Evolutionary conservation across 371 early-diverging fungal species (phyloP).

Genomic region (Thermomucor indicae-seudaticae): DNA sequence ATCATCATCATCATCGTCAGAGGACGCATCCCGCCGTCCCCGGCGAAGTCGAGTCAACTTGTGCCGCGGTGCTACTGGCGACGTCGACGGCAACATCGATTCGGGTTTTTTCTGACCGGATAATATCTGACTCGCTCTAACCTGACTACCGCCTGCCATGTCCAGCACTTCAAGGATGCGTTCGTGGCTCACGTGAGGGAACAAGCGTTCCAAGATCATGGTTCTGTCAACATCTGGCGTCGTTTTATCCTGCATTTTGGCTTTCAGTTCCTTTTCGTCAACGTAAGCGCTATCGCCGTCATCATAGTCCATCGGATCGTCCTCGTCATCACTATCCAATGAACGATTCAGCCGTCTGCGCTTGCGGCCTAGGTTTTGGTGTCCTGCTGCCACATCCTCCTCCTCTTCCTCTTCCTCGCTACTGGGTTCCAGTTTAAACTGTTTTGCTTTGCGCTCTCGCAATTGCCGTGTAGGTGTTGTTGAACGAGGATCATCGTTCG

Average conservation of each 20-base stretch:
- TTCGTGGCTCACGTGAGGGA: constrained; percentile 1
- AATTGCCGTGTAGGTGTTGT: neutral
- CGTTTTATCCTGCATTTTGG: constrained; percentile 1
- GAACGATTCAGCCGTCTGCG: constrained; percentile 2
- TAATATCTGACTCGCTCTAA: constrained; percentile 7
- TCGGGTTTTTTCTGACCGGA: constrained; percentile 5
- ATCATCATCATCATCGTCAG: constrained; percentile 11
- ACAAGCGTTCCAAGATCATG: constrained; percentile 2
- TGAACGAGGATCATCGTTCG: neutral
- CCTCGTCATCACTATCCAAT: constrained; percentile 5
- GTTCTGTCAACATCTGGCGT: constrained; percentile 3
- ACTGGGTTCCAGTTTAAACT: neutral
- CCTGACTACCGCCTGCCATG: constrained; percentile 4
- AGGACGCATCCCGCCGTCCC: neutral
- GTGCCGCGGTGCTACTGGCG: constrained; percentile 6
- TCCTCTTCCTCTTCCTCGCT: constrained; percentile 6
- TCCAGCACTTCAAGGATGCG: neutral
- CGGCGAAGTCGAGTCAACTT: constrained; percentile 3
- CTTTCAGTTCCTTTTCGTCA: constrained; percentile 8
- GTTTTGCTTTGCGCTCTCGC: constrained; percentile 4
- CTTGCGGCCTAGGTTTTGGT: neutral
- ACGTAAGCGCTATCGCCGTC: constrained; percentile 19
- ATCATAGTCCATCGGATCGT: constrained; percentile 3
- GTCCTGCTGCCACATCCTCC: constrained; percentile 2
- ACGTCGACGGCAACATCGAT: constrained; percentile 8